Evolutionary conservation across 805 yeast genomes (phyloP).

Genomic region (Suhomyces sp.): DNA sequence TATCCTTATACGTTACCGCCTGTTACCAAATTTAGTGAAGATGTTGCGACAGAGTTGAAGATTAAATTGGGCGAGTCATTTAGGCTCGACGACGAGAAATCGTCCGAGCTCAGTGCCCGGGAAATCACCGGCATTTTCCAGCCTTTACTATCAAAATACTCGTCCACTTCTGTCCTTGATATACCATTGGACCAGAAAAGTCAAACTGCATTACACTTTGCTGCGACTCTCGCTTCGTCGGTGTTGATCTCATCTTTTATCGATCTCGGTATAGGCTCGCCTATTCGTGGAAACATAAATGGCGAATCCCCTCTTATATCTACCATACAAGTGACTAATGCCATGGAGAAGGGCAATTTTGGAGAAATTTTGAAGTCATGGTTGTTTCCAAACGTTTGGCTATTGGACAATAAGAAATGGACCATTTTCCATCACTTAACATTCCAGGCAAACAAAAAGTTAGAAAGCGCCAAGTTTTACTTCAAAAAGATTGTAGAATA

Average conservation of each 20-base stretch:
- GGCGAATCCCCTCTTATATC: conserved; percentile 52
- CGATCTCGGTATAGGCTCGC: conserved; percentile 33
- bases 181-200: conserved; percentile 39
- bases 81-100: conserved; percentile 27
- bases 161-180: conserved; percentile 17
- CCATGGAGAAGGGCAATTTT: conserved; percentile 77
- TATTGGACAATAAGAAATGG: conserved; percentile 60
- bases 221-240: conserved; percentile 38
- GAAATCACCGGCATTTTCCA: conserved; percentile 26
- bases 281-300: conserved; percentile 35
- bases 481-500: conserved; percentile 32
- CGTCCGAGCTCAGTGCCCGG: conserved; percentile 11
- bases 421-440: conserved; percentile 87
- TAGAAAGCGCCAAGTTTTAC: conserved; percentile 35
- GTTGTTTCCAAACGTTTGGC: conserved; percentile 58
- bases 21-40: conserved; percentile 29
- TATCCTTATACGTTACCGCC: conserved; percentile 52
- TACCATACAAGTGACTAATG: conserved; percentile 79
- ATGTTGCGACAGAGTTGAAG: conserved; percentile 31
- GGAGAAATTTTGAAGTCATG: conserved; percentile 58
- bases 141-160: conserved; percentile 17
- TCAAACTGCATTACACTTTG: conserved; percentile 43
- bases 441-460: conserved; percentile 32
- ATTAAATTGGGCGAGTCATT: conserved; percentile 33
- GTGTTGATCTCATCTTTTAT: conserved; percentile 34